A percentile compares a stretch with the other conserved stretches of the same genome.
phyloP scores from a whole-genome alignment of 345 rosid genomes.

The Psidium guajava region DNA sequence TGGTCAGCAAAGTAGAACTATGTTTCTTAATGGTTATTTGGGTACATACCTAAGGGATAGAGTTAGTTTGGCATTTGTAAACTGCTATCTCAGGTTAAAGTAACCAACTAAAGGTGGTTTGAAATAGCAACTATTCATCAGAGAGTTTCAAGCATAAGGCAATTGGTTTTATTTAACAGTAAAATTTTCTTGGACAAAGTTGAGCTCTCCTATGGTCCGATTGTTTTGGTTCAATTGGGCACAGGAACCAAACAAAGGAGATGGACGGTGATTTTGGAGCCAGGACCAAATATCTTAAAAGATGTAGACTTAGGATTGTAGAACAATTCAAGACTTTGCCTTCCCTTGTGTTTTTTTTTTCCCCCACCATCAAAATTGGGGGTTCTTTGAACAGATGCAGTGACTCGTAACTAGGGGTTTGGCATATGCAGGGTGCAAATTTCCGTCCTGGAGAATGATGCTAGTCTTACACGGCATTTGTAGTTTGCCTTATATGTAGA shows the following conservation, averaged over 20 bases:
- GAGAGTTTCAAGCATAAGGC: neutral
- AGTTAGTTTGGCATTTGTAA: neutral
- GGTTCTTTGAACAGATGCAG: neutral
- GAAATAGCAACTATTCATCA: neutral
- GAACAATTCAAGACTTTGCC: neutral
- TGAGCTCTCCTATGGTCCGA: neutral
- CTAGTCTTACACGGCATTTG: neutral
- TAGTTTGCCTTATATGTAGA: neutral
- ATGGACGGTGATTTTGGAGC: neutral
- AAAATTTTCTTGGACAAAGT: neutral
- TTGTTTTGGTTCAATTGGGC: neutral
- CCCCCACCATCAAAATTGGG: neutral
- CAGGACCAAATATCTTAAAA: neutral
- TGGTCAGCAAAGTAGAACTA: neutral
- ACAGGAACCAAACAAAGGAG: neutral
- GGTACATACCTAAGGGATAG: neutral
- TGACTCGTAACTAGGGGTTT: neutral
- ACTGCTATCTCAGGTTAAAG: neutral
- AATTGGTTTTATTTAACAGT: neutral
- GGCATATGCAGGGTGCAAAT: neutral
- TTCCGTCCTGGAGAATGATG: neutral
- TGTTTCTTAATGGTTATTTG: neutral
- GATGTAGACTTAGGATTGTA: neutral
- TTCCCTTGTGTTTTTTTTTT: no score
- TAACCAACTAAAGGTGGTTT: neutral